phyloP scores from a whole-genome alignment of 495 filamentous ascomycete species.

The Letharia lupina region DNA sequence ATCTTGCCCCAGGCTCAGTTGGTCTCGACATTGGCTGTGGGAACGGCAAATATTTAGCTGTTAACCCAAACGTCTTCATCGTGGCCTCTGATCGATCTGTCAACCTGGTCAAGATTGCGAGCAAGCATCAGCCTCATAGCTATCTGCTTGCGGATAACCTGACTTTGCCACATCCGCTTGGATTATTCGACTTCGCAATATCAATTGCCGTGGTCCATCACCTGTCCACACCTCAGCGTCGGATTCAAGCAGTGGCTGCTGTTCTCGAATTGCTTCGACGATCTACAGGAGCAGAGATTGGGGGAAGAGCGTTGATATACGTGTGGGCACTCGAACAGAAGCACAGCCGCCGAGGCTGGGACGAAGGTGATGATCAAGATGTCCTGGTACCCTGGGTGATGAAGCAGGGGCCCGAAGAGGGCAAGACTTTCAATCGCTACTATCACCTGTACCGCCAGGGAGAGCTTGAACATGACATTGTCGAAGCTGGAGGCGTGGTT shows the following conservation, averaged over 20 bases:
- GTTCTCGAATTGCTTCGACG: constrained; percentile 60
- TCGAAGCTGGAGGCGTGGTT: constrained; percentile 63
- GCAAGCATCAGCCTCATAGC: constrained; percentile 51
- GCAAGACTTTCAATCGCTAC: constrained; percentile 71
- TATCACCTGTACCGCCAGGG: constrained; percentile 88
- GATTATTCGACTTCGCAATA: constrained; percentile 82
- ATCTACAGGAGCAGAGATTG: neutral
- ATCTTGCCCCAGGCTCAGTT: constrained; percentile 61
- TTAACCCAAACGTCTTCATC: constrained; percentile 73
- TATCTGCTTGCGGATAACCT: constrained; percentile 66
- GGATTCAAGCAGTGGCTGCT: constrained; percentile 62
- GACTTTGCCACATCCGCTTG: constrained; percentile 57
- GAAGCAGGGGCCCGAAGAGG: constrained; percentile 34
- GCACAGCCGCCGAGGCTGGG: constrained; percentile 82
- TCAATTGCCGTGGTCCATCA: constrained; percentile 94
- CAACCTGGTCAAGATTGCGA: constrained; percentile 67
- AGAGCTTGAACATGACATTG: constrained; percentile 77
- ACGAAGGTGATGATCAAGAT: constrained; percentile 78
- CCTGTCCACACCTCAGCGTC: constrained; percentile 70
- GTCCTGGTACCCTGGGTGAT: constrained; percentile 96
- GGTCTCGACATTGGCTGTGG: constrained; percentile 87
- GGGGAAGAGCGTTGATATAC: constrained; percentile 65
- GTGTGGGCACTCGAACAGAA: constrained; percentile 98
- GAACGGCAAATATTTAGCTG: constrained; percentile 88
- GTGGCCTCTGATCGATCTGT: constrained; percentile 77